These are phyloP conservation scores for Wallemia hederae DNA, from an alignment of 1,284 basidiomycete species.

Conservation along the genomic window DNA sequence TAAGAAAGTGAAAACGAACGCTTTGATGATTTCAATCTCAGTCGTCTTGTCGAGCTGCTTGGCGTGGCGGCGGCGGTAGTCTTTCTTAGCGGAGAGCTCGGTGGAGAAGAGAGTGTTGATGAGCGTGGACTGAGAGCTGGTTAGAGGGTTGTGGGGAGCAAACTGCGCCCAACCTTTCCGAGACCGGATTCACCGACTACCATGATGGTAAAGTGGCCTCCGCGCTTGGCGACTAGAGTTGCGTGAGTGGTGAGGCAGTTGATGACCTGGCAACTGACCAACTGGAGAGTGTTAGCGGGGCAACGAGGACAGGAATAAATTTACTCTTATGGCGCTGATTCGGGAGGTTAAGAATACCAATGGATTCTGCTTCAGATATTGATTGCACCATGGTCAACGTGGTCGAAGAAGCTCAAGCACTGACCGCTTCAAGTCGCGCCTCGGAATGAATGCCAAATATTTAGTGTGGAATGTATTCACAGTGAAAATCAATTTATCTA, in stretches of 20 bases:
- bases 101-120: slow-evolving; percentile 99
- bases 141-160: not conserved
- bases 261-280: slow-evolving; percentile 7
- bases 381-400: not conserved
- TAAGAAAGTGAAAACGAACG: slow-evolving; percentile 11
- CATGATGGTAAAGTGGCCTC: slow-evolving; percentile 97
- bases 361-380: not conserved
- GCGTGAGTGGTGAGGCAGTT: not conserved
- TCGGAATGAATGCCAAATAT: not conserved
- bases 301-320: not conserved
- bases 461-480: not conserved
- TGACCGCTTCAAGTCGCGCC: not conserved
- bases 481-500: not conserved
- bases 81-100: slow-evolving; percentile 71
- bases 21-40: slow-evolving; percentile 87
- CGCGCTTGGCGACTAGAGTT: slow-evolving; percentile 58
- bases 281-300: slow-evolving; percentile 1
- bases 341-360: slow-evolving; percentile 57
- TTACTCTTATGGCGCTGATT: slow-evolving; percentile 47
- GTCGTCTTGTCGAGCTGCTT: slow-evolving; percentile 98
- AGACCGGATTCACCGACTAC: slow-evolving; percentile 90
- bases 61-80: slow-evolving; percentile 65
- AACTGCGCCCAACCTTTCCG: slow-evolving; percentile 26
- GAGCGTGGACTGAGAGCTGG: slow-evolving; percentile 31
- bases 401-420: not conserved